phyloP scores from a whole-genome alignment of 345 rosid species.

The Salix koriyanagi region DNA sequence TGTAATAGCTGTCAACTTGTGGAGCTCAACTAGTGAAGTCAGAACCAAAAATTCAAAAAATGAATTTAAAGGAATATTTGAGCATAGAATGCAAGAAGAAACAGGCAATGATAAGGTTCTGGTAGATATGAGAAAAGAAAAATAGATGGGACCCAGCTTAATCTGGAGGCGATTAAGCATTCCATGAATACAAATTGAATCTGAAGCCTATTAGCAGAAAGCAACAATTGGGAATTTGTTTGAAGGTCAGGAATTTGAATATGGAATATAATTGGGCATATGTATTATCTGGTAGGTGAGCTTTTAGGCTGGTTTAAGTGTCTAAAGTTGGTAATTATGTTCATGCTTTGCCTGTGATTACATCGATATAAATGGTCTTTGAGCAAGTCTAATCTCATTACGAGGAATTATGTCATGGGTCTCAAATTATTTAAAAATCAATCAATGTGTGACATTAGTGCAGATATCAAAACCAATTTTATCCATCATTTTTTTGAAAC shows the following conservation, averaged over 20 bases:
- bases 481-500: background rate
- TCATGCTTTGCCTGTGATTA: background rate
- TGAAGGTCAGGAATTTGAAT: background rate
- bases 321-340: background rate
- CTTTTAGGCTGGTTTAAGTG: background rate
- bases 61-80: background rate
- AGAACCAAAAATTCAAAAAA: background rate
- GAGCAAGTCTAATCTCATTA: background rate
- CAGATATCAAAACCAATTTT: background rate
- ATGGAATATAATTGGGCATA: background rate
- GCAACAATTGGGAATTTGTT: background rate
- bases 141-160: background rate
- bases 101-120: background rate
- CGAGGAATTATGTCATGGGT: background rate
- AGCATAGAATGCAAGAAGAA: background rate
- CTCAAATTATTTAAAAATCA: background rate
- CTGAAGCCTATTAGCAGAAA: background rate
- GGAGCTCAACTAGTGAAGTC: background rate
- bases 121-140: background rate
- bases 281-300: background rate
- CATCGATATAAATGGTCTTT: background rate
- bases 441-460: background rate
- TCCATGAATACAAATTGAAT: background rate
- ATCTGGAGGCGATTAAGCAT: background rate
- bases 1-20: background rate